phyloP scores from a whole-genome alignment of 2,329 filamentous ascomycete species.

The Berkeleyomyces basicola region DNA sequence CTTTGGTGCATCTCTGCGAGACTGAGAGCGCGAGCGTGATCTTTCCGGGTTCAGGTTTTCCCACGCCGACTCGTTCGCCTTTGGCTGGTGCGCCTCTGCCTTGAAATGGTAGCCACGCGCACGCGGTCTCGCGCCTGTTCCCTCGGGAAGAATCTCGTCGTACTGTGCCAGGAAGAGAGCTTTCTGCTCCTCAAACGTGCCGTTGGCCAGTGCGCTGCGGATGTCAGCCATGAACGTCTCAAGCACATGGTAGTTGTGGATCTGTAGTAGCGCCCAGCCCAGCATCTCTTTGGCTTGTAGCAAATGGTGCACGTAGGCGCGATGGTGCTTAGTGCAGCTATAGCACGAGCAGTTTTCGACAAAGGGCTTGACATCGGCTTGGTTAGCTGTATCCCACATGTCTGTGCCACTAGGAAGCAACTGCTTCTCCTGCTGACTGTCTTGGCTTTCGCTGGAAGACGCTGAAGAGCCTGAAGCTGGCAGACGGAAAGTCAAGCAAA shows the following conservation, averaged over 20 bases:
- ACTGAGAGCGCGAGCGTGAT: background rate
- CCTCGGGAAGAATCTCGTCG: constrained; percentile 51
- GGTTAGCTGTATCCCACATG: constrained; percentile 53
- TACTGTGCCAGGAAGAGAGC: constrained; percentile 38
- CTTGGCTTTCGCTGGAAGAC: background rate
- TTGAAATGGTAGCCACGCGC: constrained; percentile 72
- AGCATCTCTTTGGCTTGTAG: constrained; percentile 90
- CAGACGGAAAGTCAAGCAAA: constrained; percentile 69
- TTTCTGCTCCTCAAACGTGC: constrained; percentile 40
- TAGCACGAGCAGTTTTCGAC: constrained; percentile 56
- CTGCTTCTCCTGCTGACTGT: background rate
- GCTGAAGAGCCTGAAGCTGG: constrained; percentile 25
- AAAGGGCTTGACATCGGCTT: constrained; percentile 46
- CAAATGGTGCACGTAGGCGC: constrained; percentile 76
- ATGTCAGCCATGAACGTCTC: constrained; percentile 57
- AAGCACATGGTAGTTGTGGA: constrained; percentile 72
- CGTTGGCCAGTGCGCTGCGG: constrained; percentile 45
- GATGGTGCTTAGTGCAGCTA: constrained; percentile 66
- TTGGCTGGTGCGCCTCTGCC: constrained; percentile 46
- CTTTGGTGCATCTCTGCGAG: background rate
- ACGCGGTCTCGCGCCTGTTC: constrained; percentile 62
- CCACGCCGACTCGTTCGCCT: constrained; percentile 53
- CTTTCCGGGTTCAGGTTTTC: constrained; percentile 29
- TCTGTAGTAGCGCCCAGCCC: constrained; percentile 79
- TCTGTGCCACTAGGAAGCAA: constrained; percentile 50